Conservation (phyloP, 345 rosid species). For the Ceriops tagal region DNA sequence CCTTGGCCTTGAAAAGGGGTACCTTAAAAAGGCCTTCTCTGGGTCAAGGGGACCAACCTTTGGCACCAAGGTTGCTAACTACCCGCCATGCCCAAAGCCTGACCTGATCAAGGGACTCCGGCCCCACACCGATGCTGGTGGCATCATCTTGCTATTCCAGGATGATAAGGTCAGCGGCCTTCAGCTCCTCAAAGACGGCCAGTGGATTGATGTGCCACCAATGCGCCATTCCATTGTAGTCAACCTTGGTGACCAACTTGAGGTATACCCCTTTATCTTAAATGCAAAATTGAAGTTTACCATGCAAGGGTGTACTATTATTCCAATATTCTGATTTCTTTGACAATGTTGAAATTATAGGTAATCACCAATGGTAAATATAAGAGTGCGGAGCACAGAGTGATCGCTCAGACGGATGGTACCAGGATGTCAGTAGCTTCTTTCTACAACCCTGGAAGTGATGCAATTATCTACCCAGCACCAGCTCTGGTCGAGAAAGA, state of each 20-base stretch:
- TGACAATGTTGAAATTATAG: conserved; percentile 8
- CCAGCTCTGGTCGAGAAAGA: conserved; percentile 58
- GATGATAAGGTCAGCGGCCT: conserved; percentile 89
- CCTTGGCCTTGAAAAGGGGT: conserved; percentile 75
- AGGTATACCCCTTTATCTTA: conserved; percentile 37
- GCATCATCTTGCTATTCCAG: conserved; percentile 84
- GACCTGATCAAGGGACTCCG: conserved; percentile 85
- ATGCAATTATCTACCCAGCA: conserved; percentile 79
- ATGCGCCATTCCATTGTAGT: conserved; percentile 87
- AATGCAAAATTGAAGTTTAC: neutral
- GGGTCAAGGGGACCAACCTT: conserved; percentile 74
- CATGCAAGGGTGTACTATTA: neutral
- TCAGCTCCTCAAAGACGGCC: conserved; percentile 83
- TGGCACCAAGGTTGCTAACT: conserved; percentile 92
- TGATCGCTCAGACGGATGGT: conserved; percentile 71
- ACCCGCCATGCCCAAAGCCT: conserved; percentile 96
- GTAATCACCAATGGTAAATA: conserved; percentile 92
- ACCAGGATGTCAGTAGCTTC: conserved; percentile 85
- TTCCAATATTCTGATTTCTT: neutral
- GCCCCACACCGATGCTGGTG: conserved; percentile 99
- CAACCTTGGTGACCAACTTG: conserved; percentile 92
- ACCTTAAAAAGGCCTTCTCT: conserved; percentile 57
- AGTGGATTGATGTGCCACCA: conserved; percentile 93
- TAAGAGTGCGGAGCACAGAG: conserved; percentile 86
- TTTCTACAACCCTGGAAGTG: conserved; percentile 89